Base-by-base conservation (phyloP, 2,329 filamentous ascomycete species). In the Trichoderma aggressivum region DNA sequence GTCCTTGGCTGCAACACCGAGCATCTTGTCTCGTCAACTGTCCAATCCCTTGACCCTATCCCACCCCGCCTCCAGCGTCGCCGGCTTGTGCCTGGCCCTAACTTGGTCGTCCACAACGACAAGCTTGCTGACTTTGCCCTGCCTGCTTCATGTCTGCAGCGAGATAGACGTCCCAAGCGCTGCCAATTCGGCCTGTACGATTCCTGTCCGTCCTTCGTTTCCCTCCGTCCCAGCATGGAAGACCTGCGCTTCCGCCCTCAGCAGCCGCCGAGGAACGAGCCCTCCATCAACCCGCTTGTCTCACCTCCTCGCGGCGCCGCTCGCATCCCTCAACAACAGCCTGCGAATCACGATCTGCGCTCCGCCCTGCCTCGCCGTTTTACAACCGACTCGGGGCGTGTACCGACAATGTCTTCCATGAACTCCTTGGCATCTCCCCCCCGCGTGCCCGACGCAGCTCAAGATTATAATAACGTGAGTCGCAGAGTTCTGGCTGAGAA, bases 341-440 rank as follows among this genome's bases (percentile, higher is more conserved):
- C 74, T 55, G 70, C 85, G 72, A 80, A 87, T 74, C 87, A 89
- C 81, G 93, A 97, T 79, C 88, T 88, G 75, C 90, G 94, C 81
- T 89, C 89, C 74, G 90, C 90, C 76, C 86, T 98, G 80, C 93
- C 94, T 82, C 91, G 95, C 78, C 92, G 95, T 79, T 98, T 98
- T 83, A 98, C 95, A 74, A 96, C 94, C 71, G 97, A 97, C 83
- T 90, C 93, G 83, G 87, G 93, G 82, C 88, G 94, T 87, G 85
- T 95, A 82, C 91, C 92, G 81, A 93, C 92, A 79, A 84, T 93
- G 82, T 88, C 87, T 71, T 87, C 88, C 73, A 83, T 77, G 68
- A 71, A 71, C 56, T 68, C 74, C 61, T 63, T 94, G 79, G 86
- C 87, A 50, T 80, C 83, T 60, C 84, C 84, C 75, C 82, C 84